These are phyloP conservation scores for Hyphopichia fennica DNA, from an alignment of 1,139 yeast genomes.

Conservation along the genomic window DNA sequence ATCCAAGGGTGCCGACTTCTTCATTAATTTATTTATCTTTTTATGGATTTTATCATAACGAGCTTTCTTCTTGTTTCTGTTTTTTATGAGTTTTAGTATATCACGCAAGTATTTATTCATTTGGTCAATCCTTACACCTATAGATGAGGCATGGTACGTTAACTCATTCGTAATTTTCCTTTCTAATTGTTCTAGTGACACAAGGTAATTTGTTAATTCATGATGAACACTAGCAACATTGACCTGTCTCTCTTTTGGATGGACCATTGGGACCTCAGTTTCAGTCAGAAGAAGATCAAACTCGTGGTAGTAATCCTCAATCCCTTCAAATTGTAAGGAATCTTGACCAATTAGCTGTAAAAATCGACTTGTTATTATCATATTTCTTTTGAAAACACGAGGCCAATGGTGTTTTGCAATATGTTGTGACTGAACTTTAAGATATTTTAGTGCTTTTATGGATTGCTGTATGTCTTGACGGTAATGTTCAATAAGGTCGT, in stretches of 20 bases:
- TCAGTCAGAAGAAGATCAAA: slow-evolving; percentile 33
- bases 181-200: slow-evolving; percentile 29
- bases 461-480: slow-evolving; percentile 44
- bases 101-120: slow-evolving; percentile 41
- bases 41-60: slow-evolving; percentile 40
- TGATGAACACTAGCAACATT: slow-evolving; percentile 28
- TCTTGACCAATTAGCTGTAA: slow-evolving; percentile 35
- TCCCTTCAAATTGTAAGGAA: slow-evolving; percentile 44
- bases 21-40: slow-evolving; percentile 42
- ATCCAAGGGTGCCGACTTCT: slow-evolving; percentile 34
- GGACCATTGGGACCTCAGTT: slow-evolving; percentile 34
- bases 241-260: slow-evolving; percentile 39
- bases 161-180: slow-evolving; percentile 31
- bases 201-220: slow-evolving; percentile 31
- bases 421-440: slow-evolving; percentile 34
- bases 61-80: slow-evolving; percentile 43
- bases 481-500: slow-evolving; percentile 42
- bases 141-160: slow-evolving; percentile 28
- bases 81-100: slow-evolving; percentile 40
- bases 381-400: slow-evolving; percentile 31
- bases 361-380: slow-evolving; percentile 32
- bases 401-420: slow-evolving; percentile 37
- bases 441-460: slow-evolving; percentile 43
- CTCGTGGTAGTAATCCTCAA: slow-evolving; percentile 39
- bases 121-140: slow-evolving; percentile 33